A percentile compares a stretch with the other conserved stretches of the same genome.
Evolutionary conservation across 306 rosid genomes (phyloP).

Genomic region (Ammopiptanthus mongolicus): DNA sequence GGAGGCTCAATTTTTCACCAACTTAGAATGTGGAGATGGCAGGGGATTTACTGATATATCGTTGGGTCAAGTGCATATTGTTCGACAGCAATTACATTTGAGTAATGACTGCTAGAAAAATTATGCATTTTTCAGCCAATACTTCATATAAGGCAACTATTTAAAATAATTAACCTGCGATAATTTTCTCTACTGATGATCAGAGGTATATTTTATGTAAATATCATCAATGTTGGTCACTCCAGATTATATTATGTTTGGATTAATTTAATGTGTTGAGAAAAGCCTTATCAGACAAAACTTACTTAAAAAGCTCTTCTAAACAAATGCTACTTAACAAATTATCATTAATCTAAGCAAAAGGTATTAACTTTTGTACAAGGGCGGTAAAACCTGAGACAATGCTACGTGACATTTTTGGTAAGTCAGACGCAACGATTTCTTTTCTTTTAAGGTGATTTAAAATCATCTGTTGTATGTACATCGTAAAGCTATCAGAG

Average conservation of each 20-base stretch:
- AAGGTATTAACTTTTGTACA: not conserved
- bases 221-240: not conserved
- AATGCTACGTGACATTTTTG: not conserved
- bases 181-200: not conserved
- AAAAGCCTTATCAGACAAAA: not conserved
- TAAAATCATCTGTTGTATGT: not conserved
- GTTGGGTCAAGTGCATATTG: not conserved
- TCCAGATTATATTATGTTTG: no score
- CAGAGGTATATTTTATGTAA: not conserved
- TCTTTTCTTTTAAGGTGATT: not conserved
- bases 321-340: no score
- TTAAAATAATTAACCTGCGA: not conserved
- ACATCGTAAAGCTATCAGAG: not conserved
- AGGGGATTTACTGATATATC: not conserved
- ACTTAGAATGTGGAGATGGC: not conserved
- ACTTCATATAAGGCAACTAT: not conserved
- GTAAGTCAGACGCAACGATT: no score
- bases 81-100: not conserved
- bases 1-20: not conserved
- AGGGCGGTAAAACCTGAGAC: not conserved
- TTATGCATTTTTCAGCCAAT: not conserved
- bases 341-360: not conserved
- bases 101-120: not conserved
- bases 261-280: no score
- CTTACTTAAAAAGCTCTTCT: not conserved